A percentile compares a stretch with the other conserved stretches of the same genome.
Evolutionary conservation across 2,329 filamentous ascomycete genomes (phyloP).

Genomic region (Blastomyces gilchristii): DNA sequence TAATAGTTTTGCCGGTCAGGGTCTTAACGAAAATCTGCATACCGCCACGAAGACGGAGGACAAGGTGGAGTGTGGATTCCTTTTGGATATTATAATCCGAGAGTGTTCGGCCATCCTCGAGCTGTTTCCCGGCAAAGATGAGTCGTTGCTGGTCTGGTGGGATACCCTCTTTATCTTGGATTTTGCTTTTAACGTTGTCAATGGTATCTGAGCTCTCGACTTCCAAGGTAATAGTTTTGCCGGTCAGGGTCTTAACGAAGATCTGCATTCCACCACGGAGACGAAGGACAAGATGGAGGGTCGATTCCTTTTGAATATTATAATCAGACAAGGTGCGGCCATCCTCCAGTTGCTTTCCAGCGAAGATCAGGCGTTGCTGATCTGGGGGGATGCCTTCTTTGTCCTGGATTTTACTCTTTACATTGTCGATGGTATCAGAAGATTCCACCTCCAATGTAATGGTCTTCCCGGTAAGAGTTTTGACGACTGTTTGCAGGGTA

Average conservation of each 20-base stretch:
- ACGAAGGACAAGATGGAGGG: constrained; percentile 74
- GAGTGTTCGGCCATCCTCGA: constrained; percentile 90
- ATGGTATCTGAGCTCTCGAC: constrained; percentile 85
- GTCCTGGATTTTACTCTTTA: constrained; percentile 95
- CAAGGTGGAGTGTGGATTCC: constrained; percentile 74
- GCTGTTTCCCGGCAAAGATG: constrained; percentile 47
- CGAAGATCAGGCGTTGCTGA: constrained; percentile 62
- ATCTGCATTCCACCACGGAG: constrained; percentile 68
- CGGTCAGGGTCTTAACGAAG: constrained; percentile 51
- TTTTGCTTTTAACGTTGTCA: constrained; percentile 91
- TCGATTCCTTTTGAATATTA: constrained; percentile 92
- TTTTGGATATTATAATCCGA: constrained; percentile 97
- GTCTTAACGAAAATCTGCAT: constrained; percentile 52
- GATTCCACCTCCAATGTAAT: constrained; percentile 58
- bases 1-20: constrained; percentile 80
- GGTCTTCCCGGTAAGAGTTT: constrained; percentile 53
- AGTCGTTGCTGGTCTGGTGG: constrained; percentile 89
- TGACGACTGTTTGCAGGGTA: constrained; percentile 38
- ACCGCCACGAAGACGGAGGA: constrained; percentile 78
- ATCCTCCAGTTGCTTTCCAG: constrained; percentile 85
- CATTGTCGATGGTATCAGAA: constrained; percentile 87
- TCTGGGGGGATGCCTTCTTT: constrained; percentile 96
- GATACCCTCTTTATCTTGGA: constrained; percentile 71
- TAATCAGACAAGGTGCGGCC: constrained; percentile 84
- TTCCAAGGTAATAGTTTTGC: constrained; percentile 90